Evolutionary conservation across 805 yeast species (phyloP).

Genomic region (Pichia thaimueangensis): DNA sequence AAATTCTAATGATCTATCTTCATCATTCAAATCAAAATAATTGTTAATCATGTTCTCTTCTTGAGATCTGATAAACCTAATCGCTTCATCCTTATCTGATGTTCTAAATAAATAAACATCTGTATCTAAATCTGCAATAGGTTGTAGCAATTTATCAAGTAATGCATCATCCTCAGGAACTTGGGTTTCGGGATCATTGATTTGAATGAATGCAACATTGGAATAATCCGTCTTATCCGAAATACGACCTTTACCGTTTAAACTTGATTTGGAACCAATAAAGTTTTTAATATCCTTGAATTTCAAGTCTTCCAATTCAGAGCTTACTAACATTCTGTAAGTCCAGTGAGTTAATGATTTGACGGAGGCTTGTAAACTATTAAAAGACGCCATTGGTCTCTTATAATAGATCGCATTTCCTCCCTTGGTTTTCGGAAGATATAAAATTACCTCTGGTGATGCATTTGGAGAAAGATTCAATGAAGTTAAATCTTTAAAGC

Average conservation of each 20-base stretch:
- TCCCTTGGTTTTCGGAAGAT: conserved; percentile 48
- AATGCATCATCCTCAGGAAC: conserved; percentile 58
- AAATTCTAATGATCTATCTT: conserved; percentile 21
- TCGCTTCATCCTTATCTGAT: conserved; percentile 35
- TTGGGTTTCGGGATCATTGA: conserved; percentile 43
- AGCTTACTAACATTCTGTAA: conserved; percentile 25
- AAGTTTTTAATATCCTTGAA: conserved; percentile 10
- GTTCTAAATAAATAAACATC: conserved; percentile 49
- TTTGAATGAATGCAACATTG: conserved; percentile 47
- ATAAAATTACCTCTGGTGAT: conserved; percentile 25
- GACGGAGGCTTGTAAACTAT: conserved; percentile 14
- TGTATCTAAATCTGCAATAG: conserved; percentile 49
- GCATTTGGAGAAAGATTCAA: conserved; percentile 5
- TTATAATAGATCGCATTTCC: conserved; percentile 43
- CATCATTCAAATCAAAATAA: conserved; percentile 32
- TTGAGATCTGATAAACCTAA: conserved; percentile 37
- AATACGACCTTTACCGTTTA: conserved; percentile 13
- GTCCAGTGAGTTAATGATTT: conserved; percentile 40
- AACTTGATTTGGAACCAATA: conserved; percentile 1
- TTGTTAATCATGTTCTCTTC: conserved; percentile 35
- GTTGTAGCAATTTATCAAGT: conserved; percentile 54
- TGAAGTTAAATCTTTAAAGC: conserved; percentile 32
- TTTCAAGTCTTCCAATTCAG: conserved; percentile 5
- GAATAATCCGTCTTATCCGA: conserved; percentile 31
- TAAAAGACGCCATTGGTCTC: background rate